These are phyloP conservation scores for Larix sibirica DNA, from an alignment of 83 land plant genomes.

Conservation along the genomic window DNA sequence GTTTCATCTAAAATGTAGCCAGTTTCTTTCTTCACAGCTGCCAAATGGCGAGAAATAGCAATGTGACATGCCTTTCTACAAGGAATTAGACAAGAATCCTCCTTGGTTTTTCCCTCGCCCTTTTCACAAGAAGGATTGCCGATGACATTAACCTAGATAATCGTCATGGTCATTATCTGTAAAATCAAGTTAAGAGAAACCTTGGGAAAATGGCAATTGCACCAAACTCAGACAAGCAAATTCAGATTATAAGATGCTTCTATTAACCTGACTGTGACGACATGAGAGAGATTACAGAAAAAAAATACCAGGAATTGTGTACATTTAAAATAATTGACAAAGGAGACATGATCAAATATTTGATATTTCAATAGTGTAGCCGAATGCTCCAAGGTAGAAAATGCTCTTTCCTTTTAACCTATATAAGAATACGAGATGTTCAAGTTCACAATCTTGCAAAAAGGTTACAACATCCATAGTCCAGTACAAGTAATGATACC, in stretches of 20 bases:
- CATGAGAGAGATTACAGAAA: neutral
- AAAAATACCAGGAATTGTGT: neutral
- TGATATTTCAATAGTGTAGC: too few relatives aligned
- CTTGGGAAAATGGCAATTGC: too few relatives aligned
- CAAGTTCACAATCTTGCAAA: neutral
- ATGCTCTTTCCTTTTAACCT: too few relatives aligned
- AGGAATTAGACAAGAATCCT: slow-evolving; percentile 14
- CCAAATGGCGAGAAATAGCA: slow-evolving; percentile 26
- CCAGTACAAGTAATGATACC: neutral
- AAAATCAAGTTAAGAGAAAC: neutral
- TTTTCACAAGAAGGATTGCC: slow-evolving; percentile 18
- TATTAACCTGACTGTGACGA: neutral
- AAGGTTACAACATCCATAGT: neutral
- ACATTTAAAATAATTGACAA: slow-evolving; percentile 2
- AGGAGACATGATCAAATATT: neutral
- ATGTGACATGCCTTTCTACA: slow-evolving; percentile 7
- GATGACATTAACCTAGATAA: slow-evolving; percentile 12
- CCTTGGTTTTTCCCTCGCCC: slow-evolving; percentile 18
- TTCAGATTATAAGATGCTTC: too few relatives aligned
- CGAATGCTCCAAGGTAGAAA: too few relatives aligned
- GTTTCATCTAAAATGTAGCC: slow-evolving; percentile 22
- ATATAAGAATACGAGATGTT: neutral
- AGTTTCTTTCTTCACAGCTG: slow-evolving; percentile 12
- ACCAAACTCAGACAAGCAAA: too few relatives aligned
- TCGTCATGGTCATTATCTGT: neutral